Evolutionary conservation across 306 rosid genomes (phyloP).

Genomic region (Leucaena leucocephala): DNA sequence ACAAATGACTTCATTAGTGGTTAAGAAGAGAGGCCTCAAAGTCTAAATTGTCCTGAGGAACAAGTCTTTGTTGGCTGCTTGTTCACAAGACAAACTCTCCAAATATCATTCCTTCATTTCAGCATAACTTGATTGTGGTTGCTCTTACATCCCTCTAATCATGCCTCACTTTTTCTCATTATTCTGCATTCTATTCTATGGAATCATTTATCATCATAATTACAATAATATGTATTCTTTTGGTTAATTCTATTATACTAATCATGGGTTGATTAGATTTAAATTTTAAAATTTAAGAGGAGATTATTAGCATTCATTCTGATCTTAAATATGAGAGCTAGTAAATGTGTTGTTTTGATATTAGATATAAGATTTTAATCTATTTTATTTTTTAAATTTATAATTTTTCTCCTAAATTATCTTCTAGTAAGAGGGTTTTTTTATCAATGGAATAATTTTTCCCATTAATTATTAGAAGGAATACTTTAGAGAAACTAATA

Average conservation of each 20-base stretch:
- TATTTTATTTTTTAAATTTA: no score
- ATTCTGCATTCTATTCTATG: not conserved
- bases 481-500: no score
- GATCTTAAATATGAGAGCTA: no score
- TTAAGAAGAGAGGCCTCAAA: slow-evolving; percentile 40
- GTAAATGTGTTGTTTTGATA: no score
- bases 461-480: no score
- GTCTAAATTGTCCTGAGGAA: slow-evolving; percentile 38
- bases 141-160: slow-evolving; percentile 49
- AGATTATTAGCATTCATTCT: not conserved
- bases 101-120: slow-evolving; percentile 45
- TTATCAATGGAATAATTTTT: no score
- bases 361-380: no score
- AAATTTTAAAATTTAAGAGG: not conserved
- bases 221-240: not conserved
- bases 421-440: no score
- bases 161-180: slow-evolving; percentile 36
- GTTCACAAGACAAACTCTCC: slow-evolving; percentile 34
- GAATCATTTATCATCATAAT: no score
- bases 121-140: slow-evolving; percentile 41
- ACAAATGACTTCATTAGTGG: slow-evolving; percentile 46
- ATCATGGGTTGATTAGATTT: not conserved
- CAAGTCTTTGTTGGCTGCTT: slow-evolving; percentile 40
- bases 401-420: no score
- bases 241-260: not conserved